Percentiles rank a stretch among this genome's conserved stretches.
Conservation (phyloP, 176 grass and related monocot genomes). For the Triticum timopheevii region DNA sequence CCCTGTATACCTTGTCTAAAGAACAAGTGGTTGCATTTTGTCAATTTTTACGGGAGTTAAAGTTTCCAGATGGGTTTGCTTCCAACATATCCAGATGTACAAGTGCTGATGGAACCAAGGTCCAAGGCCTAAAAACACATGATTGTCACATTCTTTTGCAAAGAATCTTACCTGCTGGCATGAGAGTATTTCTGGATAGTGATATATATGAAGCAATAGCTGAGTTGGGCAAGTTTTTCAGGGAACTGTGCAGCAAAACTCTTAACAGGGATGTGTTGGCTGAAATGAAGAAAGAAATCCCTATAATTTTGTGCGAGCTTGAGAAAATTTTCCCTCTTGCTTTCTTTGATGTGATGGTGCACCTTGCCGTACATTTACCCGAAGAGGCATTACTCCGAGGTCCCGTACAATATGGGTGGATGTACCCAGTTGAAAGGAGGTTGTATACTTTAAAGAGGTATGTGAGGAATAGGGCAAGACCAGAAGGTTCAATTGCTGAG, state of each 20-base stretch:
- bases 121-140: neutral
- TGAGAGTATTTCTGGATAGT: neutral
- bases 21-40: neutral
- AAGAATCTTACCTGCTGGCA: neutral
- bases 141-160: neutral
- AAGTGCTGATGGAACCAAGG: neutral
- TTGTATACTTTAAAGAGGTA: neutral
- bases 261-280: constrained; percentile 8
- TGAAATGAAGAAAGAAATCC: constrained; percentile 4
- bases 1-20: neutral
- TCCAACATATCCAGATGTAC: constrained; percentile 6
- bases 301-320: constrained; percentile 14
- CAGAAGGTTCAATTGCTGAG: neutral
- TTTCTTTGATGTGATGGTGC: constrained; percentile 4
- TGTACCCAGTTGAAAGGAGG: neutral
- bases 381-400: neutral
- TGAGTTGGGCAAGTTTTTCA: neutral
- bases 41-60: neutral
- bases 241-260: constrained; percentile 4
- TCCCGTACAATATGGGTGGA: neutral
- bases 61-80: neutral
- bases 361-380: neutral
- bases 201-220: neutral
- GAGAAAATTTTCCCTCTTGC: constrained; percentile 22
- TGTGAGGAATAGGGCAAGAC: neutral